These are phyloP conservation scores for Penicillium flavigenum DNA, from an alignment of 495 filamentous ascomycete genomes.

Conservation along the genomic window DNA sequence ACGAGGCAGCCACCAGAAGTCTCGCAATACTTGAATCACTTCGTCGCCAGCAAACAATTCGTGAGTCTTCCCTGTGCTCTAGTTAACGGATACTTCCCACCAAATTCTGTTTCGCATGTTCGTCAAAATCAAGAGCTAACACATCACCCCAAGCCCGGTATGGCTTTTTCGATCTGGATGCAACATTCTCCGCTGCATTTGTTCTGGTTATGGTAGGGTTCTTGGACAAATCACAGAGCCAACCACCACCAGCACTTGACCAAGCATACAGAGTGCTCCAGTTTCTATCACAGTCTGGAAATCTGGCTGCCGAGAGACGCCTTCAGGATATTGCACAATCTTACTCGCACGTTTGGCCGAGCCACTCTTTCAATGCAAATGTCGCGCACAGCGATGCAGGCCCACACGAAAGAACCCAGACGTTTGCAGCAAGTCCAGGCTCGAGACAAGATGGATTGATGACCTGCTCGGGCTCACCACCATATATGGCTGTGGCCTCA, in stretches of 20 bases:
- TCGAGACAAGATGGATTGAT: neutral
- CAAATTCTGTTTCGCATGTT: neutral
- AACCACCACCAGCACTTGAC: conserved; percentile 17
- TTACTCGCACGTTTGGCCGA: conserved; percentile 22
- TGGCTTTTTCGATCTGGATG: conserved; percentile 29
- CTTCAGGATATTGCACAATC: conserved; percentile 27
- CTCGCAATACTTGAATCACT: conserved; percentile 22
- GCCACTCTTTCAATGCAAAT: conserved; percentile 6
- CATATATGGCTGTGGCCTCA: neutral
- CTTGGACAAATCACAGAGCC: conserved; percentile 9
- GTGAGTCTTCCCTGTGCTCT: conserved; percentile 10
- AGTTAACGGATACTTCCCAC: neutral
- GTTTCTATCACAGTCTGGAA: conserved; percentile 22
- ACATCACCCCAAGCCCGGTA: conserved; percentile 16
- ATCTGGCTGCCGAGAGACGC: conserved; percentile 22
- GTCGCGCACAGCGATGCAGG: neutral
- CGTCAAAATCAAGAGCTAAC: neutral
- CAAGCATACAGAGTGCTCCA: conserved; percentile 24
- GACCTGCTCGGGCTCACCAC: neutral
- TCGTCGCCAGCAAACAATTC: conserved; percentile 21
- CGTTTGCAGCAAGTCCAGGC: neutral
- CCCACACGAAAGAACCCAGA: neutral
- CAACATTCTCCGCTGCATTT: conserved; percentile 29
- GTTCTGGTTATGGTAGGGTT: conserved; percentile 27
- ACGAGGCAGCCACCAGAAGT: conserved; percentile 25